Conservation (phyloP, 1,139 yeast genomes). For the Saccharomyces hybrid region DNA sequence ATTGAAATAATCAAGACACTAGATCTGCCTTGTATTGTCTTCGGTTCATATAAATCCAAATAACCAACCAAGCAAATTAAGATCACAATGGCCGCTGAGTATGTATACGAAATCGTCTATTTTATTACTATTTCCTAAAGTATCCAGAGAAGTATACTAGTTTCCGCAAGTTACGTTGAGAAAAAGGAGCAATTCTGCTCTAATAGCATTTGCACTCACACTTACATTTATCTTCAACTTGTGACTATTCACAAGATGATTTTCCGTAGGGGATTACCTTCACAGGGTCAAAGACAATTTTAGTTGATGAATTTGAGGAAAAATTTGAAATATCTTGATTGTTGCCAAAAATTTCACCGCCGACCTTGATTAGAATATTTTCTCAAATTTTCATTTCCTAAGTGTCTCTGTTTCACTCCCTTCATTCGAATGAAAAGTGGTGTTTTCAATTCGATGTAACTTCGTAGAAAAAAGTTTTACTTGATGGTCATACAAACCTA, state of each 20-base stretch:
- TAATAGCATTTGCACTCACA: neutral
- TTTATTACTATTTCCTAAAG: slow-evolving; percentile 3
- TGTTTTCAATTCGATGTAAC: slow-evolving; percentile 34
- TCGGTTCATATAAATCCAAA: neutral
- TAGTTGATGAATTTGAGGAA: slow-evolving; percentile 8
- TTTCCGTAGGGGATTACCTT: slow-evolving; percentile 29
- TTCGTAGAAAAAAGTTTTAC: slow-evolving; percentile 2
- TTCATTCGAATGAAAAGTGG: slow-evolving; percentile 33
- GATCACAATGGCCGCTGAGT: slow-evolving; percentile 33
- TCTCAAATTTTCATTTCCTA: slow-evolving; percentile 15
- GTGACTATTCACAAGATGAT: neutral
- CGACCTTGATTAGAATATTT: neutral
- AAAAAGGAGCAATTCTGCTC: neutral
- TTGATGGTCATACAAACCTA: neutral
- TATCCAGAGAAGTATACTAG: neutral
- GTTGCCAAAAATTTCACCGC: slow-evolving; percentile 15
- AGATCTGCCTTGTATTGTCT: neutral
- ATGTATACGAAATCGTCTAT: slow-evolving; percentile 18
- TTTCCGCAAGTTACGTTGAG: slow-evolving; percentile 18
- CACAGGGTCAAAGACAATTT: slow-evolving; percentile 22
- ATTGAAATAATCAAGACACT: neutral
- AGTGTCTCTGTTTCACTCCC: slow-evolving; percentile 28
- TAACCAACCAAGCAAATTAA: slow-evolving; percentile 17
- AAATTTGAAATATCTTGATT: slow-evolving; percentile 1
- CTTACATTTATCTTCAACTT: neutral